Percentiles rank a stretch among this genome's conserved stretches.
These are phyloP conservation scores for Macaranga tanarius DNA, from an alignment of 441 rosid genomes.

Conservation along the genomic window DNA sequence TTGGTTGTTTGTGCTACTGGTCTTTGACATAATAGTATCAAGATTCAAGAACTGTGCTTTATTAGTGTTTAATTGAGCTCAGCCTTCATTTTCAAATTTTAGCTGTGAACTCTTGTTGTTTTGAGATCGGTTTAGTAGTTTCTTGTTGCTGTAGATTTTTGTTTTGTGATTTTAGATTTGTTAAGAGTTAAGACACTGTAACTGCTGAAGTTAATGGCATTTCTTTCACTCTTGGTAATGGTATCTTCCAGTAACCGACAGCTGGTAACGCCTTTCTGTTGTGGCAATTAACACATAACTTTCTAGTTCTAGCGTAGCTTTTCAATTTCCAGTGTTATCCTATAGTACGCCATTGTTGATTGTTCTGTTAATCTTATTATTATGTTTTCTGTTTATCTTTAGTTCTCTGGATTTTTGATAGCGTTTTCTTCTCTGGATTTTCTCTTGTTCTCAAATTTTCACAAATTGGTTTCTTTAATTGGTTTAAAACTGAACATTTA, in stretches of 20 bases:
- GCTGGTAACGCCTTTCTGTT: neutral
- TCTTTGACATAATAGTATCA: neutral
- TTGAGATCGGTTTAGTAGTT: neutral
- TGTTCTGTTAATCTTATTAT: neutral
- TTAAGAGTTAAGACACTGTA: neutral
- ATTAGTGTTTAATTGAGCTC: neutral
- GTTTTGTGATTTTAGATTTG: neutral
- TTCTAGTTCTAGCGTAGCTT: neutral
- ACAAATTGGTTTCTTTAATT: neutral
- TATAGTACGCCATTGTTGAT: neutral
- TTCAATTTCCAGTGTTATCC: neutral
- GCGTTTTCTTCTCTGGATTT: too few relatives aligned
- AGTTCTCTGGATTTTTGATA: too few relatives aligned
- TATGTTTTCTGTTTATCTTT: neutral
- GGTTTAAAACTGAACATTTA: too few relatives aligned
- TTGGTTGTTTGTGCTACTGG: neutral
- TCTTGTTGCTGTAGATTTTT: neutral
- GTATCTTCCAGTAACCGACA: neutral
- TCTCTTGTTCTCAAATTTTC: too few relatives aligned
- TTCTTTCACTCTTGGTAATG: neutral
- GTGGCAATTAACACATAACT: neutral
- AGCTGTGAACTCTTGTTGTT: conserved; percentile 2
- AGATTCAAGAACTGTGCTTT: neutral
- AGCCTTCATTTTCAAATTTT: neutral
- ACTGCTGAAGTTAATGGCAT: conserved; percentile 1